Percentiles rank a stretch among this genome's conserved stretches.
Conservation (phyloP, 306 rosid species). For the Prunus mume region DNA sequence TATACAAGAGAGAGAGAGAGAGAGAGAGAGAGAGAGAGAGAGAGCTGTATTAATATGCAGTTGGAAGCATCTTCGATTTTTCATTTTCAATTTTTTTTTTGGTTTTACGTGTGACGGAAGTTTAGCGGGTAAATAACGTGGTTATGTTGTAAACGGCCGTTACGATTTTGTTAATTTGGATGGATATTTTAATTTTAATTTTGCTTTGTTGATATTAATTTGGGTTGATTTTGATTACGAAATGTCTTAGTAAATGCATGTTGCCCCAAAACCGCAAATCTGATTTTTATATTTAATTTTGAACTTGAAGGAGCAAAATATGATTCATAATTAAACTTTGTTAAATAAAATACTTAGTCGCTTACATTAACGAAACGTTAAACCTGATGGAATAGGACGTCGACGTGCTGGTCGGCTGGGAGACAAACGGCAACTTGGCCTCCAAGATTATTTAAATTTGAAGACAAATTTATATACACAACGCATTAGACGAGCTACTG, state of each 20-base stretch:
- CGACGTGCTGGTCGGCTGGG: background rate
- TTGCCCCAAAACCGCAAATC: too few species aligned
- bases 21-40: background rate
- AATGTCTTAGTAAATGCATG: too few species aligned
- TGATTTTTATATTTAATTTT: too few species aligned
- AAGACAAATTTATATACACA: background rate
- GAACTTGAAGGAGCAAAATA: too few species aligned
- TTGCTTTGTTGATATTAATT: too few species aligned
- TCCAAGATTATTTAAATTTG: background rate
- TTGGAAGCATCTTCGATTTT: background rate
- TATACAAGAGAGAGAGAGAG: too few species aligned
- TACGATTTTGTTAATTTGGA: background rate
- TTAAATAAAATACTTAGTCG: background rate
- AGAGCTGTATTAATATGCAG: background rate
- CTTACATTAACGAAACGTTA: background rate
- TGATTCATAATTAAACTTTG: too few species aligned
- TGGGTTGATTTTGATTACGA: too few species aligned
- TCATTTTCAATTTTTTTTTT: too few species aligned
- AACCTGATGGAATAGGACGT: background rate
- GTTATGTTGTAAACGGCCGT: conserved; percentile 15
- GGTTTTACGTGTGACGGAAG: background rate
- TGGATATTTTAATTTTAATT: too few species aligned
- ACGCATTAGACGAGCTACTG: background rate
- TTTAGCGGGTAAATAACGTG: conserved; percentile 9
- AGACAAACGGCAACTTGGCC: background rate